Conservation (phyloP, 2,329 filamentous ascomycete species). For the Trichophyton benhamiae region DNA sequence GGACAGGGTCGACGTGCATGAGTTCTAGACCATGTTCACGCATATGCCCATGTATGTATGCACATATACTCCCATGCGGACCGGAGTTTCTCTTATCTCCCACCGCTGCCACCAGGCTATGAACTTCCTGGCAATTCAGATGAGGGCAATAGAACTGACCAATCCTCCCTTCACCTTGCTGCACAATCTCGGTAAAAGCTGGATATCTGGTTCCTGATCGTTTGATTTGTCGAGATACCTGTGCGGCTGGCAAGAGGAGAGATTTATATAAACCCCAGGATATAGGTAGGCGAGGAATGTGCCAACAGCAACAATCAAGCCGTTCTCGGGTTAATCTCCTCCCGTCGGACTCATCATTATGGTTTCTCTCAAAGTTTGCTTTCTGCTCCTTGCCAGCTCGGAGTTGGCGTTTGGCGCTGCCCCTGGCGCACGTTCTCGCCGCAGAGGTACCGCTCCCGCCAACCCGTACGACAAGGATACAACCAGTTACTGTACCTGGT, state of each 20-base stretch:
- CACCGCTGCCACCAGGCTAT: background rate
- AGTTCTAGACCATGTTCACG: background rate
- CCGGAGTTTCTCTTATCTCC: background rate
- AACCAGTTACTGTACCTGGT: slow-evolving; percentile 2
- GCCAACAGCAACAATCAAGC: background rate
- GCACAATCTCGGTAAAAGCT: background rate
- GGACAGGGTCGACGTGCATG: background rate
- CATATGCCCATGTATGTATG: background rate
- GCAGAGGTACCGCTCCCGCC: background rate
- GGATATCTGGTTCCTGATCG: background rate
- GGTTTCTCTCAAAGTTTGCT: background rate
- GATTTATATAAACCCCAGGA: background rate
- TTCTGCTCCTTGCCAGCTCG: background rate
- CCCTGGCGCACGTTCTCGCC: background rate
- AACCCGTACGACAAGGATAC: slow-evolving; percentile 1
- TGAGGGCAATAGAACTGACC: background rate
- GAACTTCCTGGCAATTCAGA: background rate
- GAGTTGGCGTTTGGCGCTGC: background rate
- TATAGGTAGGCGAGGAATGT: background rate
- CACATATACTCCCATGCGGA: background rate
- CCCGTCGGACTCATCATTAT: background rate
- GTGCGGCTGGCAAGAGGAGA: background rate
- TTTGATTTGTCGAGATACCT: background rate
- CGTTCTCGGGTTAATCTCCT: background rate
- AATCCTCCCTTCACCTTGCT: background rate